Conservation (phyloP, 2,329 filamentous ascomycete genomes). For the Alternaria brassicicola region DNA sequence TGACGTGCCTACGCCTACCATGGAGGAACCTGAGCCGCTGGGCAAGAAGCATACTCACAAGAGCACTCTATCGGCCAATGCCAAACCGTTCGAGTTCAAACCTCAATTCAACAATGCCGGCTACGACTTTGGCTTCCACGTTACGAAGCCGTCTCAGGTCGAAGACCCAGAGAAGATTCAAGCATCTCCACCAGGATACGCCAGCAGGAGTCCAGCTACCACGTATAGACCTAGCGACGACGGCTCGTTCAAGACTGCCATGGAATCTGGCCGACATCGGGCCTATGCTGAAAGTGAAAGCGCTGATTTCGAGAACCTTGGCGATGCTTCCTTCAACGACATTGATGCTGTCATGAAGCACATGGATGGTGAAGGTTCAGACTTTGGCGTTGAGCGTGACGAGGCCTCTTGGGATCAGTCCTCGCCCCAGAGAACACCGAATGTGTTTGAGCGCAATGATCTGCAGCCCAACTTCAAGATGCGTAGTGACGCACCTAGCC, state of each 20-base stretch:
- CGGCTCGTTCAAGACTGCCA: constrained; percentile 48
- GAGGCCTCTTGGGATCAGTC: constrained; percentile 52
- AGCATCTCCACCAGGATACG: constrained; percentile 25
- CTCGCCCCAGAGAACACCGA: constrained; percentile 41
- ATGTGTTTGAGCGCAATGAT: constrained; percentile 41
- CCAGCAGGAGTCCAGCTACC: constrained; percentile 48
- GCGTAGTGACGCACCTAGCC: constrained; percentile 75
- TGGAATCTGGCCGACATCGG: constrained; percentile 41
- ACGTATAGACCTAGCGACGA: constrained; percentile 51
- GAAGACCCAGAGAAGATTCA: constrained; percentile 32
- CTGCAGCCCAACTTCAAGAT: constrained; percentile 51
- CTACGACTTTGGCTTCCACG: constrained; percentile 48
- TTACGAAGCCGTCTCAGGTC: constrained; percentile 46
- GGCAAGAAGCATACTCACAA: constrained; percentile 38
- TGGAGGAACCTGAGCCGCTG: constrained; percentile 33
- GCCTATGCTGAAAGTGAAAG: constrained; percentile 48
- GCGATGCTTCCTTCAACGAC: constrained; percentile 71
- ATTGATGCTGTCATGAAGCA: constrained; percentile 93
- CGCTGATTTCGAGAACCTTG: constrained; percentile 43
- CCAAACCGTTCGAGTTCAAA: constrained; percentile 68
- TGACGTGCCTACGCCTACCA: constrained; percentile 38
- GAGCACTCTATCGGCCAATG: constrained; percentile 71
- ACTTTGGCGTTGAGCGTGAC: constrained; percentile 73
- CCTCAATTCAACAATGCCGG: constrained; percentile 36
- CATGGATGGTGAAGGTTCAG: constrained; percentile 74